Base-by-base conservation (phyloP, 2,329 filamentous ascomycete genomes). In the Metarhizium sp. region DNA sequence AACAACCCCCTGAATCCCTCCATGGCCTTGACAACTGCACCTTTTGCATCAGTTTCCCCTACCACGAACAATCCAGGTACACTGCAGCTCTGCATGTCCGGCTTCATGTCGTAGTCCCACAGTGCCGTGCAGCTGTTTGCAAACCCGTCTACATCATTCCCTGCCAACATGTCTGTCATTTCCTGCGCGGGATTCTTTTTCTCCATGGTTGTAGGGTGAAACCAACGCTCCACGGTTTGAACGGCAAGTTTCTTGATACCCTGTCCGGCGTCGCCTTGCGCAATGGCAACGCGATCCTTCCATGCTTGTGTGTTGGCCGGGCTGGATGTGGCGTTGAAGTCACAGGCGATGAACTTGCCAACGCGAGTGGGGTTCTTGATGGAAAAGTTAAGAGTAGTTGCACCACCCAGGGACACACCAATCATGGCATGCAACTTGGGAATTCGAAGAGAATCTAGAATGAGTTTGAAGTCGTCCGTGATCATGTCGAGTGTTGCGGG, bases 371-470 rank as follows among this genome's bases (percentile, higher is more conserved):
- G 85, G 62, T 88, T 78, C 45, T 76, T 76, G 52, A 95, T 79
- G 0, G 87, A 86, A 52, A 87, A 84, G 66, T 87, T 85, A 51
- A 94, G 78, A 1, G 85, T 78, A 1, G 90, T 94, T 2, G 86
- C 88, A 53, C 90, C 90, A 59, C 90, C 90, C 67, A 94, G 83
- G 40, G 85, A 89, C 3, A 95, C 90, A 20, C 90, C 90, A 20
- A 94, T 74, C 0, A 92, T 73, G 0, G 80, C 77, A 38, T 86
- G 80, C 0, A 88, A 81, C 63, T 80, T 79, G 10, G 79, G 75
- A 46, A 92, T 84, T 51, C 87, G 81, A 34, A 95, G 77, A 0
- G 85, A 82, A 53, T 85, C 76, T 3, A 95, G 80, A 0, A 95
- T 68, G 0, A 75, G 69, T 42, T 78, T 74, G 25, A 94, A 74